These are phyloP conservation scores for Colletotrichum cordylinicola DNA, from an alignment of 2,329 filamentous ascomycete genomes.

Conservation along the genomic window DNA sequence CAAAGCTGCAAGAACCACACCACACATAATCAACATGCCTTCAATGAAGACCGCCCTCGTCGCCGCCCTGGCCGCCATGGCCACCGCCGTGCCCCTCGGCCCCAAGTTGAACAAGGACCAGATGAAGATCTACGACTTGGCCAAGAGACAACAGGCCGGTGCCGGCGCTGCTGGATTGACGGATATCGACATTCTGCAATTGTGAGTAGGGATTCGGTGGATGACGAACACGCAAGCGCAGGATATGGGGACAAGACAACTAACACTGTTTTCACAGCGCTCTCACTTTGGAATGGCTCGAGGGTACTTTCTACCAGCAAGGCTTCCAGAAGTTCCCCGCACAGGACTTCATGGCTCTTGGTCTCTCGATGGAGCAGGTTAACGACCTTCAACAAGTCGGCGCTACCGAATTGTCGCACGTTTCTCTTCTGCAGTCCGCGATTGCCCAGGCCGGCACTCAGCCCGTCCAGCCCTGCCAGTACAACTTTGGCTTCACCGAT, in stretches of 20 bases:
- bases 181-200: slow-evolving; percentile 64
- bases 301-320: slow-evolving; percentile 74
- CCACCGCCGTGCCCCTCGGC: slow-evolving; percentile 51
- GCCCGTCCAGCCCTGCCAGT: slow-evolving; percentile 73
- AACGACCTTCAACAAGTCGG: slow-evolving; percentile 39
- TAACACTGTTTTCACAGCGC: slow-evolving; percentile 50
- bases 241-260: background rate
- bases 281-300: slow-evolving; percentile 77
- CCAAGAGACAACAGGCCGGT: slow-evolving; percentile 56
- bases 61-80: slow-evolving; percentile 49
- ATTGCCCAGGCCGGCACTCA: slow-evolving; percentile 67
- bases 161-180: slow-evolving; percentile 51
- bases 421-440: slow-evolving; percentile 62
- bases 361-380: slow-evolving; percentile 60
- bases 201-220: slow-evolving; percentile 46
- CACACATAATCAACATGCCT: slow-evolving; percentile 43
- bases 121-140: slow-evolving; percentile 50
- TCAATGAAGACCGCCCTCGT: slow-evolving; percentile 51
- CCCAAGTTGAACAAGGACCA: slow-evolving; percentile 50
- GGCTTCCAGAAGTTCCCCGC: slow-evolving; percentile 72
- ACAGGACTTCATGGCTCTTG: slow-evolving; percentile 68
- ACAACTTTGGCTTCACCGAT: slow-evolving; percentile 74
- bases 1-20: slow-evolving; percentile 27
- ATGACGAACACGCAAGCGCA: background rate
- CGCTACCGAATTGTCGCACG: slow-evolving; percentile 49